Evolutionary conservation across 176 grass and related monocot genomes (phyloP).

Genomic region (Chloris gayana): DNA sequence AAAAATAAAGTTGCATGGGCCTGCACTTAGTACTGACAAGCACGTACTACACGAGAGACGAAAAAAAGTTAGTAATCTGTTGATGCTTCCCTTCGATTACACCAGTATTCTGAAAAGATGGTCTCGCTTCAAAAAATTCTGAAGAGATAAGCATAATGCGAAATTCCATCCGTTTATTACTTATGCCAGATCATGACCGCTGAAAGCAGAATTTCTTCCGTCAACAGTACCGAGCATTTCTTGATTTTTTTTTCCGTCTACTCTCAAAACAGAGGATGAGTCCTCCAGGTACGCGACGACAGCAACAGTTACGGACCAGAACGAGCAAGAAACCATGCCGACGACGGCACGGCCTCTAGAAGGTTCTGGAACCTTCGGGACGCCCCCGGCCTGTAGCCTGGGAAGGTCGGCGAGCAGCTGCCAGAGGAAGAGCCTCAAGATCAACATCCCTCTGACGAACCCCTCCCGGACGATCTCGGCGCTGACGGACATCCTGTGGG

Average conservation of each 20-base stretch:
- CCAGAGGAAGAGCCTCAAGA: constrained; percentile 74
- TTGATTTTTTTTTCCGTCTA: background rate
- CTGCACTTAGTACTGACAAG: background rate
- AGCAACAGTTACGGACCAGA: constrained; percentile 36
- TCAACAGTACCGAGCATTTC: background rate
- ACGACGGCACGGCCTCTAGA: constrained; percentile 34
- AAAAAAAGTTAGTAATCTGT: background rate
- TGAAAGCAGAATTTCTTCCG: background rate
- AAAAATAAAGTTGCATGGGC: background rate
- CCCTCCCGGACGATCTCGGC: constrained; percentile 67
- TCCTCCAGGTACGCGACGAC: constrained; percentile 29
- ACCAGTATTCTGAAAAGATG: background rate
- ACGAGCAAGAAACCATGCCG: constrained; percentile 26
- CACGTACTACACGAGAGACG: background rate
- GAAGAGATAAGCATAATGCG: background rate
- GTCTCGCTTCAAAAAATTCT: background rate
- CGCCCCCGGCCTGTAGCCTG: constrained; percentile 26
- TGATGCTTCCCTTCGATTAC: background rate
- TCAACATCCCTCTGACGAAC: constrained; percentile 77
- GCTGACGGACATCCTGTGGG: constrained; percentile 56
- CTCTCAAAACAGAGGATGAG: constrained; percentile 54
- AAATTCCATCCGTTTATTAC: background rate
- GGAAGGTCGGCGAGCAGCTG: constrained; percentile 47
- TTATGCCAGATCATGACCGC: background rate
- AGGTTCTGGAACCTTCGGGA: constrained; percentile 35